Conservation (phyloP, 805 yeast species). For the Candida vartiovaarae region DNA sequence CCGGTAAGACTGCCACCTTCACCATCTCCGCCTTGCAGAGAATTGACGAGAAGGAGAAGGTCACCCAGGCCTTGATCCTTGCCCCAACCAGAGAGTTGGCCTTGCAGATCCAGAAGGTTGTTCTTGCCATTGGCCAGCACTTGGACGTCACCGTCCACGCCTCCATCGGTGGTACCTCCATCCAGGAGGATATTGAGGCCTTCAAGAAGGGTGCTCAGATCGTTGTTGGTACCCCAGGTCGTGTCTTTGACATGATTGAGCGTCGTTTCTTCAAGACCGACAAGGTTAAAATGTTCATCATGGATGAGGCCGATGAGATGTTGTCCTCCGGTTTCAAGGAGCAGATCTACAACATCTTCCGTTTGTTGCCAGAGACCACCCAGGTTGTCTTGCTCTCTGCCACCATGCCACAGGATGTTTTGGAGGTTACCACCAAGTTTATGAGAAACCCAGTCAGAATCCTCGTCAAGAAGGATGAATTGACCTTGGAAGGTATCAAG, state of each 20-base stretch:
- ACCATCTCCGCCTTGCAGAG: constrained; percentile 74
- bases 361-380: constrained; percentile 77
- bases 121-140: constrained; percentile 81
- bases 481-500: constrained; percentile 91
- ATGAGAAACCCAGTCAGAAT: constrained; percentile 94
- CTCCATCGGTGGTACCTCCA: constrained; percentile 93
- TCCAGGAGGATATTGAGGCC: constrained; percentile 81
- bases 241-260: constrained; percentile 94
- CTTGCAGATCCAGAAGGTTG: constrained; percentile 90
- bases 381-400: constrained; percentile 96
- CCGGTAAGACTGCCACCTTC: constrained; percentile 98
- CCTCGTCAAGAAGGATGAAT: constrained; percentile 90
- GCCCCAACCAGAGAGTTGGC: constrained; percentile 99
- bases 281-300: constrained; percentile 84
- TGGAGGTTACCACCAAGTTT: constrained; percentile 86
- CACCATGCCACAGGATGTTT: constrained; percentile 88
- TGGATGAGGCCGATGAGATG: constrained; percentile 99
- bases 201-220: constrained; percentile 84
- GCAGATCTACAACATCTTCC: constrained; percentile 91
- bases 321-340: constrained; percentile 89
- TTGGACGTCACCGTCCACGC: constrained; percentile 91
- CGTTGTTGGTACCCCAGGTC: constrained; percentile 97
- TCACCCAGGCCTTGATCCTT: constrained; percentile 87
- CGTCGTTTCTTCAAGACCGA: constrained; percentile 78
- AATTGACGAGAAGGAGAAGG: constrained; percentile 64